These are phyloP conservation scores for Paspalum vaginatum DNA, from an alignment of 176 grass and related monocot genomes.

Conservation along the genomic window DNA sequence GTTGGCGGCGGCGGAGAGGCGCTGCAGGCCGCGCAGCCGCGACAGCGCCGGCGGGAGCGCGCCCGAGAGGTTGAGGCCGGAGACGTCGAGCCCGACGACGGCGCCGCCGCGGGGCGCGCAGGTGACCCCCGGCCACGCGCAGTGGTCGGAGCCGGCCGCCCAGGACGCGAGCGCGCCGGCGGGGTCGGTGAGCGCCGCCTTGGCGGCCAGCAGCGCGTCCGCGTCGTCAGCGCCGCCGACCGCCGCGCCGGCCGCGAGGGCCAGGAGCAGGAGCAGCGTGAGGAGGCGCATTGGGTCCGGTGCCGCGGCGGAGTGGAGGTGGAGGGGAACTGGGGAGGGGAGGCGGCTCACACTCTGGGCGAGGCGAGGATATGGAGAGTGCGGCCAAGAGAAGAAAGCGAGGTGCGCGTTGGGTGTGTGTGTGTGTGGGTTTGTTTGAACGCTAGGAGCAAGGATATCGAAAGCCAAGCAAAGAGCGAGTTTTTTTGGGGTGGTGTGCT, in stretches of 20 bases:
- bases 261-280: not conserved
- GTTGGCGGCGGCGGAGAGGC: slow-evolving; percentile 65
- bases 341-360: slow-evolving; percentile 35
- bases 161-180: slow-evolving; percentile 63
- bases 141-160: slow-evolving; percentile 37
- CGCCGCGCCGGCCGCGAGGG: slow-evolving; percentile 16
- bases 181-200: slow-evolving; percentile 70
- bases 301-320: not conserved
- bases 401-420: not conserved
- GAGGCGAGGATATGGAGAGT: too few species aligned
- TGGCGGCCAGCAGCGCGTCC: slow-evolving; percentile 64
- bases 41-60: slow-evolving; percentile 51
- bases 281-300: slow-evolving; percentile 34
- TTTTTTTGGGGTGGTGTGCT: slow-evolving; percentile 29
- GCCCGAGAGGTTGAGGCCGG: slow-evolving; percentile 74
- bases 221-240: slow-evolving; percentile 37
- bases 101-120: slow-evolving; percentile 40
- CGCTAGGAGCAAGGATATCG: not conserved
- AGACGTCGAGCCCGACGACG: slow-evolving; percentile 59
- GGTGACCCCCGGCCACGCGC: slow-evolving; percentile 63
- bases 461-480: not conserved
- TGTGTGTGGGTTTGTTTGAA: slow-evolving; percentile 32
- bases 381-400: slow-evolving; percentile 22
- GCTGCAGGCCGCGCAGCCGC: slow-evolving; percentile 50
- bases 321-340: not conserved